These are phyloP conservation scores for Boechera retrofracta DNA, from an alignment of 345 rosid species.

Conservation along the genomic window DNA sequence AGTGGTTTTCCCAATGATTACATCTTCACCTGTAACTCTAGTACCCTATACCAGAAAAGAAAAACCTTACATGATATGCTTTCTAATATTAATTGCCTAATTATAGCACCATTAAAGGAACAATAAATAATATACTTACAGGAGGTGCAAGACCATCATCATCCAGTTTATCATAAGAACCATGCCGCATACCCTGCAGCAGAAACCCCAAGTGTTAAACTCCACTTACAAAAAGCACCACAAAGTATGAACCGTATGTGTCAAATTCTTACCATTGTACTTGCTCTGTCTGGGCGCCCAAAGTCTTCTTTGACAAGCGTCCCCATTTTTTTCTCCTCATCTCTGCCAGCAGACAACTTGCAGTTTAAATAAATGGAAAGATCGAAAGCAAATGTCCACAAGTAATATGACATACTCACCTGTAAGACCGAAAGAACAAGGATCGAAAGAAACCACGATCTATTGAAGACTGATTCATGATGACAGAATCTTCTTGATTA, in stretches of 20 bases:
- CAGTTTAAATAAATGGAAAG: constrained; percentile 15
- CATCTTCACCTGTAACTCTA: constrained; percentile 97
- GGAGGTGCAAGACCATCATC: constrained; percentile 99
- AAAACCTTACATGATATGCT: constrained; percentile 1
- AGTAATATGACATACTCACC: constrained; percentile 52
- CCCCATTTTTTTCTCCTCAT: constrained; percentile 99
- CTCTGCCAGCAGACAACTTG: constrained; percentile 53
- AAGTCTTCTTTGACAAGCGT: constrained; percentile 98
- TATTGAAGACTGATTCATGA: constrained; percentile 96
- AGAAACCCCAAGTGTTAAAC: constrained; percentile 31
- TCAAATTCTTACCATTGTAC: constrained; percentile 70
- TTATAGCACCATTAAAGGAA: constrained; percentile 18
- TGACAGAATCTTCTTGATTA: constrained; percentile 99
- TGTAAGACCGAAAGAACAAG: constrained; percentile 89
- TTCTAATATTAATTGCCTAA: background rate
- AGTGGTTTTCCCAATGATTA: constrained; percentile 94
- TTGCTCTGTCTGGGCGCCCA: constrained; percentile 89
- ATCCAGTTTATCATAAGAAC: constrained; percentile 94
- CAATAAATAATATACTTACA: constrained; percentile 51
- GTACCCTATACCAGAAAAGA: constrained; percentile 64
- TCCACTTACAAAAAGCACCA: constrained; percentile 23
- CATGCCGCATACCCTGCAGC: constrained; percentile 96
- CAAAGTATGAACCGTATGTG: background rate
- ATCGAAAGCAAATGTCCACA: constrained; percentile 3
- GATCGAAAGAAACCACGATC: constrained; percentile 98